These are phyloP conservation scores for Diplocarpon rosae DNA, from an alignment of 2,329 filamentous ascomycete species.

Conservation along the genomic window DNA sequence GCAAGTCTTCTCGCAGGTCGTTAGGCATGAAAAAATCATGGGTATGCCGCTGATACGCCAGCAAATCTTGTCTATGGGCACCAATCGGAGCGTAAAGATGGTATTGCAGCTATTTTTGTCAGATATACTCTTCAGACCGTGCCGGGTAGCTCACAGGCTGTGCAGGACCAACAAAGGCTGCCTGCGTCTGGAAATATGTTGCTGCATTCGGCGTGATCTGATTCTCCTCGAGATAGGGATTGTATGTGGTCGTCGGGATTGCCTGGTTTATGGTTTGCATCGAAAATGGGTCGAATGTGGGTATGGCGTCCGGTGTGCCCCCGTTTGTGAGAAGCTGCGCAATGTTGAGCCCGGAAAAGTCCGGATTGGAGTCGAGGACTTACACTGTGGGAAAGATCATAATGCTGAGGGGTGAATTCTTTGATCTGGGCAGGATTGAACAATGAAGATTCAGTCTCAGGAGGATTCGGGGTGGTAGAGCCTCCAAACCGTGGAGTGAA, in stretches of 20 bases:
- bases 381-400: conserved; percentile 41
- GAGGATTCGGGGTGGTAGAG: conserved; percentile 22
- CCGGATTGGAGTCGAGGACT: conserved; percentile 11
- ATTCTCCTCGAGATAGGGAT: conserved; percentile 69
- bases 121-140: conserved; percentile 10
- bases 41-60: conserved; percentile 74
- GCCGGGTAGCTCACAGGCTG: conserved; percentile 41
- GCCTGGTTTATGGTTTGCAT: conserved; percentile 44
- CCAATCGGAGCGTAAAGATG: conserved; percentile 87
- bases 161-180: conserved; percentile 39
- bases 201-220: conserved; percentile 42
- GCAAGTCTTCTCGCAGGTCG: conserved; percentile 74
- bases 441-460: conserved; percentile 29
- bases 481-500: conserved; percentile 58
- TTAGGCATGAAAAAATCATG: conserved; percentile 91
- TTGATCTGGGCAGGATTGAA: conserved; percentile 48
- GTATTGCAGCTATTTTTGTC: conserved; percentile 58
- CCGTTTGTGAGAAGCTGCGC: conserved; percentile 36
- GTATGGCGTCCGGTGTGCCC: conserved; percentile 35
- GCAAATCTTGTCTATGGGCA: conserved; percentile 68
- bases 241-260: conserved; percentile 43
- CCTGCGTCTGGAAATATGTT: conserved; percentile 55
- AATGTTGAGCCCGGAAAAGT: background rate
- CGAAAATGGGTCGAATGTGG: conserved; percentile 52
- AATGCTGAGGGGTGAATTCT: conserved; percentile 48